Evolutionary conservation across 805 yeast genomes (phyloP).

Genomic region (Saturnispora besseyi): DNA sequence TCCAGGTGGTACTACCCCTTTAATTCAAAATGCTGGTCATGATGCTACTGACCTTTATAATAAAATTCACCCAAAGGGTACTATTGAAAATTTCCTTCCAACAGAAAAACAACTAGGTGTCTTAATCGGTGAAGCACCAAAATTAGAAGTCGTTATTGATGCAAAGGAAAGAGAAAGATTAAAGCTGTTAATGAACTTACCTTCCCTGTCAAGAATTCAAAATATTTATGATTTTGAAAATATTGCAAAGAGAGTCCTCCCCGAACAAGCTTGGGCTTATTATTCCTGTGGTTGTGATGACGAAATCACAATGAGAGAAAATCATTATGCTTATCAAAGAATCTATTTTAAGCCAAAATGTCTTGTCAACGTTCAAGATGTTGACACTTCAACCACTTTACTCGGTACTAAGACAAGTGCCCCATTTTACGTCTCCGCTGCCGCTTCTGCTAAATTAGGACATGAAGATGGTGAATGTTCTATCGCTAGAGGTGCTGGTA

Average conservation of each 20-base stretch:
- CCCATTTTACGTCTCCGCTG: slow-evolving; percentile 86
- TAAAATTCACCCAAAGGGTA: slow-evolving; percentile 85
- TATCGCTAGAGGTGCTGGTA: slow-evolving; percentile 73
- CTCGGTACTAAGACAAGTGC: slow-evolving; percentile 59
- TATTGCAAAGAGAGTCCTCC: slow-evolving; percentile 70
- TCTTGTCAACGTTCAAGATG: slow-evolving; percentile 64
- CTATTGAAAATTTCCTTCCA: slow-evolving; percentile 54
- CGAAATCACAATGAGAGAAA: slow-evolving; percentile 81
- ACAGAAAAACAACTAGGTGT: slow-evolving; percentile 53
- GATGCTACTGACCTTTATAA: slow-evolving; percentile 64
- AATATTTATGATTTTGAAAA: slow-evolving; percentile 82
- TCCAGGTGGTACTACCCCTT: slow-evolving; percentile 43
- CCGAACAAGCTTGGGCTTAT: slow-evolving; percentile 82
- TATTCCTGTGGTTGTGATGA: slow-evolving; percentile 90
- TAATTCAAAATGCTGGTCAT: slow-evolving; percentile 40
- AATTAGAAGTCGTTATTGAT: slow-evolving; percentile 27
- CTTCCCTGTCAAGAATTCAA: slow-evolving; percentile 62
- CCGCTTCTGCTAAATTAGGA: slow-evolving; percentile 86
- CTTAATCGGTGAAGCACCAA: slow-evolving; percentile 29
- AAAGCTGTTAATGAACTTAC: slow-evolving; percentile 42
- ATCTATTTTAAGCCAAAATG: slow-evolving; percentile 81
- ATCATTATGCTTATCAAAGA: slow-evolving; percentile 81
- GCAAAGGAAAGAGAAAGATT: slow-evolving; percentile 37
- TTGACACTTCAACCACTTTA: slow-evolving; percentile 64
- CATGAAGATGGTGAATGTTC: slow-evolving; percentile 89